These are phyloP conservation scores for Rosa rugosa DNA, from an alignment of 306 rosid genomes.

Conservation along the genomic window DNA sequence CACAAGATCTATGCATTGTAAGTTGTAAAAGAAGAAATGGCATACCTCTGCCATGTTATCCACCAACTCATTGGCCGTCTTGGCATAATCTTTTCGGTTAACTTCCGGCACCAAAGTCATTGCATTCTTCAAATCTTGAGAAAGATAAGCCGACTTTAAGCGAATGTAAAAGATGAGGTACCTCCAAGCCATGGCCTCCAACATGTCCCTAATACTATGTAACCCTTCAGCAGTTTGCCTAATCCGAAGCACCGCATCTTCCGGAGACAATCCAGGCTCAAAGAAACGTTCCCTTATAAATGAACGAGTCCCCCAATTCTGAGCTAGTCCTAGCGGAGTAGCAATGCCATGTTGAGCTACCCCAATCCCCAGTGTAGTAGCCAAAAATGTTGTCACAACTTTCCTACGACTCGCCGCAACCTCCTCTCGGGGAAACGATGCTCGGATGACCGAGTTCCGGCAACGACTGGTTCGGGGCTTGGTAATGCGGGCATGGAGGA, in stretches of 20 bases:
- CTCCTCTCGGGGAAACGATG: constrained; percentile 22
- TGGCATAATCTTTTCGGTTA: constrained; percentile 55
- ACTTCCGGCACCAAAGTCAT: constrained; percentile 52
- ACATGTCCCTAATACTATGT: constrained; percentile 72
- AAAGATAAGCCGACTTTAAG: constrained; percentile 67
- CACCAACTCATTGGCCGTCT: constrained; percentile 78
- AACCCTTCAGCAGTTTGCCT: constrained; percentile 89
- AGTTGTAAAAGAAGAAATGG: neutral
- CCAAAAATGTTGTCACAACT: constrained; percentile 45
- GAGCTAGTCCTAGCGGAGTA: constrained; percentile 48
- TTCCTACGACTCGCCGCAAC: constrained; percentile 47
- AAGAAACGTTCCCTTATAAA: constrained; percentile 63
- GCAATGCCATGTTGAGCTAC: constrained; percentile 6
- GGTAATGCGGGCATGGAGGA: constrained; percentile 50
- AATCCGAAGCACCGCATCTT: constrained; percentile 76
- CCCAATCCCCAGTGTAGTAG: constrained; percentile 41
- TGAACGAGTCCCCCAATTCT: constrained; percentile 81
- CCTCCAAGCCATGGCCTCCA: constrained; percentile 92
- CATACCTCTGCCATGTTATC: constrained; percentile 78
- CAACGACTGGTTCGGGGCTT: constrained; percentile 20
- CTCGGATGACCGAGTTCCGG: constrained; percentile 11
- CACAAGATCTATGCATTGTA: neutral
- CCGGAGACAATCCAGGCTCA: constrained; percentile 73
- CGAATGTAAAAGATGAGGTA: constrained; percentile 80
- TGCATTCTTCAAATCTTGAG: constrained; percentile 77